Base-by-base conservation (phyloP, 2,329 filamentous ascomycete genomes). In the Coniochaeta pulveracea region DNA sequence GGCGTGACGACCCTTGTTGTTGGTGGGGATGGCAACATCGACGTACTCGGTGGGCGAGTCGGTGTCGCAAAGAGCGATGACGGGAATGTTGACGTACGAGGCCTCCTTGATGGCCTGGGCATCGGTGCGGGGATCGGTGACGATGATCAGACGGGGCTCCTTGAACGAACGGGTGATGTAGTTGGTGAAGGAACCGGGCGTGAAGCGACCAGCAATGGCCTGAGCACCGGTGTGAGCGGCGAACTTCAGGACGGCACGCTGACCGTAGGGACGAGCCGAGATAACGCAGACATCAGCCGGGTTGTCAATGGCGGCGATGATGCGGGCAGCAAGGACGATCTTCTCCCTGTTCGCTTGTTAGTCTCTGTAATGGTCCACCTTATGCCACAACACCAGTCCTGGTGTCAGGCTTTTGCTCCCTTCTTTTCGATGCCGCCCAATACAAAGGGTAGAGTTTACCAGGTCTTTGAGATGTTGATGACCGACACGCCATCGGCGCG, bases 101-200 rank as follows among this genome's bases (percentile, higher is more conserved):
- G 93, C 91, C 76, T 98, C 91, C 82, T 95, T 96, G 80, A 98
- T 98, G 60, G 91, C 91, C 80, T 98, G 91, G 63, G 91, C 85
- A 58, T 98, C 91, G 73, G 93, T 98, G 69, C 93, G 89, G 56
- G 91, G 91, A 67, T 98, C 91, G 70, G 91, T 98, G 58, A 98
- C 91, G 63, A 98, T 80, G 69, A 98, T 96, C 60, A 98, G 77
- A 66, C 93, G 93, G 61, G 91, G 91, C 76, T 98, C 91, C 81
- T 95, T 95, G 86, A 98, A 98, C 48, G 91, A 96, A 60, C 91
- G 89, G 67, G 93, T 98, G 82, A 98, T 98, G 83, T 98, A 98
- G 80, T 98, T 98, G 77, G 91, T 98, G 82, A 98, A 98, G 69
- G 89, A 94, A 84, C 91, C 91, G 63, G 91, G 91, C 61, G 91